phyloP scores from a whole-genome alignment of 345 rosid genomes.

The Rhodomyrtus tomentosa region DNA sequence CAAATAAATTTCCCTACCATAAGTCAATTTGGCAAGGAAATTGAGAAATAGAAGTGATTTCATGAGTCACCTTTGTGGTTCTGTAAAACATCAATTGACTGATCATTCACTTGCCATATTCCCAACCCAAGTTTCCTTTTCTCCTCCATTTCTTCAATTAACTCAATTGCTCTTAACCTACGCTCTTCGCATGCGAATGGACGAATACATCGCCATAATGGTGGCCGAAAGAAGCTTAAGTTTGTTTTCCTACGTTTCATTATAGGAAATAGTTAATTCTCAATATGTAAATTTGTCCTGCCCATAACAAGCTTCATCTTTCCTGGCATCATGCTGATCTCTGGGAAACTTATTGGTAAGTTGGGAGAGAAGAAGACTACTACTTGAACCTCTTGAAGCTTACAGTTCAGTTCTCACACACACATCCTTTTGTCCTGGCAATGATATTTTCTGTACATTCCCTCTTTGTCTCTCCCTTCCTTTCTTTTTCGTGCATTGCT shows the following conservation, averaged over 20 bases:
- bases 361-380: background rate
- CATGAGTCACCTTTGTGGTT: background rate
- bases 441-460: background rate
- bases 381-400: background rate
- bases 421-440: background rate
- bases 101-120: too few species aligned
- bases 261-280: background rate
- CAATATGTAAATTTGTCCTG: background rate
- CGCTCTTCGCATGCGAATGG: background rate
- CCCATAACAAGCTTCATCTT: background rate
- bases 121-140: background rate
- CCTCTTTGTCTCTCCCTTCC: background rate
- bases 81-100: background rate
- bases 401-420: background rate
- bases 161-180: background rate
- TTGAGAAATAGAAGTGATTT: too few species aligned
- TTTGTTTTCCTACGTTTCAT: background rate
- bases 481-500: background rate
- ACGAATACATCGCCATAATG: background rate
- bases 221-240: background rate
- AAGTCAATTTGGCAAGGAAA: too few species aligned
- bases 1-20: too few species aligned
- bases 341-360: background rate
- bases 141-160: background rate
- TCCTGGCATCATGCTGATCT: background rate